Percentiles rank a stretch among this genome's conserved stretches.
Conservation (phyloP, 495 filamentous ascomycete genomes). For the Oidiodendron maius region DNA sequence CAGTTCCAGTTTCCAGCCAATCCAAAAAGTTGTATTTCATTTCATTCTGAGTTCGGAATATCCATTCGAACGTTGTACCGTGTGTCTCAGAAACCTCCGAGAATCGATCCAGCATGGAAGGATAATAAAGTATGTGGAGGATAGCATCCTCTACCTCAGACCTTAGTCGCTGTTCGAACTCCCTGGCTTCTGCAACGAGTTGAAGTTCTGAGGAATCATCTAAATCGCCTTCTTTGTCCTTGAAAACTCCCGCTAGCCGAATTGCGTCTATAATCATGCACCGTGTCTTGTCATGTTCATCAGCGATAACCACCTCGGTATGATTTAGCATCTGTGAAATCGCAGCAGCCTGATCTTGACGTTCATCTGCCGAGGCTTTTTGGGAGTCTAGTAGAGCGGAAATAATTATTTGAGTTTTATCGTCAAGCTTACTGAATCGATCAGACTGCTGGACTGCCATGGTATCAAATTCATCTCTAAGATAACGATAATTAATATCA, state of each 20-base stretch:
- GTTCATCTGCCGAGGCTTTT: neutral
- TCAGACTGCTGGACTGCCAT: conserved; percentile 1
- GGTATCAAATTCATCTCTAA: neutral
- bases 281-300: neutral
- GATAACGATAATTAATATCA: neutral
- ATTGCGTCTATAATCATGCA: conserved; percentile 1
- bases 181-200: too few relatives aligned
- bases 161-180: too few relatives aligned
- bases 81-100: too few relatives aligned
- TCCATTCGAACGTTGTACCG: conserved; percentile 30
- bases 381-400: conserved; percentile 1
- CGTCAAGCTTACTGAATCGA: conserved; percentile 4
- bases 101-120: too few relatives aligned
- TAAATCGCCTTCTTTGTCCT: too few relatives aligned
- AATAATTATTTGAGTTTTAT: neutral
- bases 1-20: conserved; percentile 16
- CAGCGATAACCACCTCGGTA: neutral
- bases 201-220: too few relatives aligned
- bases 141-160: too few relatives aligned
- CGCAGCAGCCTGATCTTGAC: neutral
- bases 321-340: conserved; percentile 5
- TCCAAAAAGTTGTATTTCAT: conserved; percentile 10
- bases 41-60: conserved; percentile 9
- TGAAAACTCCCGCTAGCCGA: too few relatives aligned
- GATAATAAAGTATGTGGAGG: too few relatives aligned